Evolutionary conservation across 2,329 filamentous ascomycete species (phyloP).

Genomic region (Truncatella angustata): DNA sequence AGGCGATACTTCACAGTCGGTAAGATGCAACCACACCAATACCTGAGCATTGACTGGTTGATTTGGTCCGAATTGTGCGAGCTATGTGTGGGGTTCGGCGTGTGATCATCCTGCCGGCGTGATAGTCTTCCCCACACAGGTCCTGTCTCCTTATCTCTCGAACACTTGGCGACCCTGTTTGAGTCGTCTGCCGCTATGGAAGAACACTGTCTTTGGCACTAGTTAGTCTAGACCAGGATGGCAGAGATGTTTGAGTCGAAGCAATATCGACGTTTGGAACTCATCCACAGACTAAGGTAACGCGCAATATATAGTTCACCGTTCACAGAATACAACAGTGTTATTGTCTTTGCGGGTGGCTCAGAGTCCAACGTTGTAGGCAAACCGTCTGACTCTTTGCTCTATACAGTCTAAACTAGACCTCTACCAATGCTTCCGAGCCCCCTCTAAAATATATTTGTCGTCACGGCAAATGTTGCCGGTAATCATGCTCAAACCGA

Average conservation of each 20-base stretch:
- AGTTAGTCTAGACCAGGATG: too few species aligned
- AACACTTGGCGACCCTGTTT: neutral
- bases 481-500: neutral
- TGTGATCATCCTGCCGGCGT: conserved; percentile 2
- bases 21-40: neutral
- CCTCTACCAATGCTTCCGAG: neutral
- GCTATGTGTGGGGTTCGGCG: neutral
- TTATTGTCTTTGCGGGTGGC: neutral
- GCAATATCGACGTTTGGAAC: too few species aligned
- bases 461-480: neutral
- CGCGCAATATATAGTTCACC: neutral
- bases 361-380: too few species aligned
- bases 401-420: neutral
- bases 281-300: too few species aligned
- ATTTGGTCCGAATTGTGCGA: neutral
- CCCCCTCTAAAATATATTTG: neutral
- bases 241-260: too few species aligned
- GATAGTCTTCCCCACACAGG: conserved; percentile 3
- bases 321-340: neutral
- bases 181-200: too few species aligned
- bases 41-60: neutral
- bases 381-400: too few species aligned
- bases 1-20: neutral
- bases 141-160: neutral
- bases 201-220: too few species aligned